Conservation (phyloP, 192 early-diverging fungal species). For the Backusella macrospora region DNA sequence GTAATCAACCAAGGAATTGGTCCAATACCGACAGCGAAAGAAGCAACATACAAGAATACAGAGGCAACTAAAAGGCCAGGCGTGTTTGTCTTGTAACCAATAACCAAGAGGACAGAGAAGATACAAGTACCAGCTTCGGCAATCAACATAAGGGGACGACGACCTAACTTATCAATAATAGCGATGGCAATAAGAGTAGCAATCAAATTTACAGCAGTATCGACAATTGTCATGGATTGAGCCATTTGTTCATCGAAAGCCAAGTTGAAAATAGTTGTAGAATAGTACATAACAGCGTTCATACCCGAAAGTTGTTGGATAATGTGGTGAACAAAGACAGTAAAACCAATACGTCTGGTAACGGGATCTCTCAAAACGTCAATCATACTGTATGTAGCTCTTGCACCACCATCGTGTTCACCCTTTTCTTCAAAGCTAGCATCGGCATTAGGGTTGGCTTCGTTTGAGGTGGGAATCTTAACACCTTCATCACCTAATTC, state of each 20-base stretch:
- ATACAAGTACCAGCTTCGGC: constrained; percentile 63
- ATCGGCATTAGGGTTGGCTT: constrained; percentile 14
- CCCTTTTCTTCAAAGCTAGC: constrained; percentile 5
- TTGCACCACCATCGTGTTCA: constrained; percentile 28
- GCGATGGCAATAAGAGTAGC: constrained; percentile 61
- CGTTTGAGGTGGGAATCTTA: constrained; percentile 2
- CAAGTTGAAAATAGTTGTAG: constrained; percentile 75
- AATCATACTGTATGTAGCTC: constrained; percentile 46
- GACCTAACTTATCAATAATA: constrained; percentile 67
- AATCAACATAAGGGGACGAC: constrained; percentile 64
- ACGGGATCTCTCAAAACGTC: constrained; percentile 60
- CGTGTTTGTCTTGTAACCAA: constrained; percentile 59
- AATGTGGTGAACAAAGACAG: constrained; percentile 69
- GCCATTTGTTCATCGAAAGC: constrained; percentile 56
- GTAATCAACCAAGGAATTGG: constrained; percentile 82
- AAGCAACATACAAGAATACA: constrained; percentile 76
- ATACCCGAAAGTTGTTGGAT: constrained; percentile 85
- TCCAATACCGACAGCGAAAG: constrained; percentile 80
- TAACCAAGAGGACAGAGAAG: constrained; percentile 64
- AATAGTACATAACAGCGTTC: constrained; percentile 85
- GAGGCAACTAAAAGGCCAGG: constrained; percentile 61
- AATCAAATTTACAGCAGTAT: constrained; percentile 60
- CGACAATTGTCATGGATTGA: constrained; percentile 64
- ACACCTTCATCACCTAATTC: background rate
- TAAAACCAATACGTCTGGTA: constrained; percentile 60